Evolutionary conservation across 257 asterid genomes (phyloP), one percentile per base, ranked within the genome.

Genomic region (Jacaranda copaia): DNA sequence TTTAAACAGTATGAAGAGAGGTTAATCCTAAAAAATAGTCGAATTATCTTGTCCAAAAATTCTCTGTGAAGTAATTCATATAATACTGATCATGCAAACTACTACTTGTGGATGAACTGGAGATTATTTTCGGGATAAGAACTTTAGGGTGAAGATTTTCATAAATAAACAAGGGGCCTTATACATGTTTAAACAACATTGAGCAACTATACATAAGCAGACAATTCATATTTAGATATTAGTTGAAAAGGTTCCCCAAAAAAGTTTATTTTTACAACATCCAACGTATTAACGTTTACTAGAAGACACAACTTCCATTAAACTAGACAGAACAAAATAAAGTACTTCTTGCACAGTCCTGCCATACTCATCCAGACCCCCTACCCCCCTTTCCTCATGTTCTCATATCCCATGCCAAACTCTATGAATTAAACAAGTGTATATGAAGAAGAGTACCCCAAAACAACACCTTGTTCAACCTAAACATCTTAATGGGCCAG

Each of bases 401-500:
- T 51, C 52, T 65, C 76, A 58, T 36, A 45, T 35, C 59, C 68
- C 59, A 55, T 36, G 51, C n/a, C 68, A 71, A 48, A 25, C 6
- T 49, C 25, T 68, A 42, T 16, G 62, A 36, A 66, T 43, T 53
- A 72, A 76, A 52, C 74, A 32, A 60, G 20, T 67, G 53, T 39
- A 19, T 64, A 38, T n/a, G 60, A 52, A 20, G 46, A 25, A 62
- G 55, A 73, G 52, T 18, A 49, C 56, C 65, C 15, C 32, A 25
- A 25, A 56, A 58, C 18, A 72, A 20, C 75, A 79, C 36, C 69
- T 64, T 59, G 78, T 43, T 58, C 59, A 74, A 59, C 56, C 70
- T 79, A 67, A 76, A 35, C 61, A 73, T 73, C 70, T 40, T 32
- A 72, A 75, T 42, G 56, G 60, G 74, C 52, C 65, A 65, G 68